Evolutionary conservation across 1,284 basidiomycete genomes (phyloP).

Genomic region (Tilletiopsis washingtonensis): DNA sequence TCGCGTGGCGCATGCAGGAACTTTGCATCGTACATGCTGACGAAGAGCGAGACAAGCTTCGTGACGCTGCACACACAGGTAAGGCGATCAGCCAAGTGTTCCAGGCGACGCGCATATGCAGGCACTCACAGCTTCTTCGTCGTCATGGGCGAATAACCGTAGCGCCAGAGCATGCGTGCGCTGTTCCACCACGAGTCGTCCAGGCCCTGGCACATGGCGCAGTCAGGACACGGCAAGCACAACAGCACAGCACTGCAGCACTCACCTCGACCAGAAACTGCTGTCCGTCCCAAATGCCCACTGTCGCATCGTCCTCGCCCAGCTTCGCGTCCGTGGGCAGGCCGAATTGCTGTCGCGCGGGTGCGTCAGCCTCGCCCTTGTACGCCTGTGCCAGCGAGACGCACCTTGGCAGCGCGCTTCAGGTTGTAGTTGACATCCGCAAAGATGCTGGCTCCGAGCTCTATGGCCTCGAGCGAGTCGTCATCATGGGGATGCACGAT

Average conservation of each 20-base stretch:
- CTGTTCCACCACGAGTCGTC: conserved; percentile 40
- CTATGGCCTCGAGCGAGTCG: conserved; percentile 52
- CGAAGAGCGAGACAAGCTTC: conserved; percentile 54
- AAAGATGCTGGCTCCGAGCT: conserved; percentile 81
- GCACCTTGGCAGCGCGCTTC: conserved; percentile 15
- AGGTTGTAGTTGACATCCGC: conserved; percentile 69
- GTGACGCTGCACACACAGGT: conserved; percentile 47
- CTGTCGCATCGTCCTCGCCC: conserved; percentile 5
- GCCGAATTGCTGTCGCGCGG: conserved; percentile 4
- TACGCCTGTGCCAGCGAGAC: not conserved
- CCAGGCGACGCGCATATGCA: not conserved
- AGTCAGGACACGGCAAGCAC: no score
- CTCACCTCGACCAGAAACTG: conserved; percentile 41
- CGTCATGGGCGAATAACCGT: conserved; percentile 64
- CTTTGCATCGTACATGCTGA: conserved; percentile 53
- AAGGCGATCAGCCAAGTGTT: not conserved
- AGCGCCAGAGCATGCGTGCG: conserved; percentile 56
- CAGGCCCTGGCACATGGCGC: no score
- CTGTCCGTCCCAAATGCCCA: conserved; percentile 69
- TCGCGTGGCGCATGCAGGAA: conserved; percentile 50
- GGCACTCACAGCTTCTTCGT: conserved; percentile 47
- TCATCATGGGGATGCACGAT: conserved; percentile 70
- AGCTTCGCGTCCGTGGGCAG: conserved; percentile 6
- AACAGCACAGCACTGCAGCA: no score
- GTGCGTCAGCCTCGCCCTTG: no score